Percentiles rank a stretch among this genome's conserved stretches.
Evolutionary conservation across 208 protist species (phyloP).

Genomic region (Leishmania turanica): DNA sequence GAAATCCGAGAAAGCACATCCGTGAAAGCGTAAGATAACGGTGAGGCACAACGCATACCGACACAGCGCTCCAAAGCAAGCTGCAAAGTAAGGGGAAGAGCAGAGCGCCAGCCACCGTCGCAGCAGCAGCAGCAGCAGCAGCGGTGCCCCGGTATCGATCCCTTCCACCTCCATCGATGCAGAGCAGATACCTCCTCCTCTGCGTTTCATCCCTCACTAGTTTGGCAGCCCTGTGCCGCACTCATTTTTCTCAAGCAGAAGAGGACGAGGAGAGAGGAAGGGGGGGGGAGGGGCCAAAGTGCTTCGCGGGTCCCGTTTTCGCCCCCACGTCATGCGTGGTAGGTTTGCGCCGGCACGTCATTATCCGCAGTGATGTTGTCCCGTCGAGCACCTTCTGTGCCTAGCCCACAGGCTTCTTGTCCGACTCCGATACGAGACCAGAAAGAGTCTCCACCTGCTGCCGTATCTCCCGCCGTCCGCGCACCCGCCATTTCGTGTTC

Average conservation of each 20-base stretch:
- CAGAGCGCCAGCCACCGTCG: not conserved
- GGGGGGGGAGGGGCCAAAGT: not conserved
- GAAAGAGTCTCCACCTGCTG: slow-evolving; percentile 31
- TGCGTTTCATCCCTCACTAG: not conserved
- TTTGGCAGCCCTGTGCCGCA: not conserved
- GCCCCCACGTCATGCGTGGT: not conserved
- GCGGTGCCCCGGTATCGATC: not conserved
- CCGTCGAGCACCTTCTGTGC: not conserved
- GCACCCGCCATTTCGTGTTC: slow-evolving; percentile 42
- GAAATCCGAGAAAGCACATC: not conserved
- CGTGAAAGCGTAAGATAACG: not conserved
- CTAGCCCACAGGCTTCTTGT: slow-evolving; percentile 16
- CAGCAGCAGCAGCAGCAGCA: not conserved
- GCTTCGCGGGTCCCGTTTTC: not conserved
- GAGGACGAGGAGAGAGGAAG: not conserved
- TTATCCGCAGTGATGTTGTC: not conserved
- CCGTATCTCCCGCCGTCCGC: slow-evolving; percentile 34
- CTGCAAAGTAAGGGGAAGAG: not conserved
- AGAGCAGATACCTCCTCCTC: not conserved
- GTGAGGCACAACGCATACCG: not conserved
- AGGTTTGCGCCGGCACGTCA: not conserved
- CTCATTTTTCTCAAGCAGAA: not conserved
- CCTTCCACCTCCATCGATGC: not conserved
- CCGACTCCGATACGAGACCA: slow-evolving; percentile 7
- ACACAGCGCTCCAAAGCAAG: not conserved